Evolutionary conservation across 768 basidiomycete species (phyloP).

Genomic region (Suillus clintonianus): DNA sequence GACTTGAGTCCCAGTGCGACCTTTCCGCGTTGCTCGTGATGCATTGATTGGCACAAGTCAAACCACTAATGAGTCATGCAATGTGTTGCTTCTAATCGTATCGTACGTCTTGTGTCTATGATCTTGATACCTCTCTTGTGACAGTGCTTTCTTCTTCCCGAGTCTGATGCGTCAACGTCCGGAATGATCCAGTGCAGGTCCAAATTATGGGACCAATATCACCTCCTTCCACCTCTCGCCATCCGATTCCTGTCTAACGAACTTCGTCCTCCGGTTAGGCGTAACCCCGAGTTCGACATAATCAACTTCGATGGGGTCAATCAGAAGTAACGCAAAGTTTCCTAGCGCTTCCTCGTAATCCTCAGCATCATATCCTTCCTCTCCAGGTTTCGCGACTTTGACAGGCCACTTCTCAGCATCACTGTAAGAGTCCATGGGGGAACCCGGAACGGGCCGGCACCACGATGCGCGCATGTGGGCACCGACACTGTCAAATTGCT

Average conservation of each 20-base stretch:
- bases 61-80: background rate
- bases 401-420: constrained; percentile 65
- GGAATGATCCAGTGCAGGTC: background rate
- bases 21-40: background rate
- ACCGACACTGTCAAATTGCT: constrained; percentile 60
- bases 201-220: constrained; percentile 57
- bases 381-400: constrained; percentile 49
- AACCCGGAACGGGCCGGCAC: constrained; percentile 70
- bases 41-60: background rate
- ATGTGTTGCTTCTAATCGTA: background rate
- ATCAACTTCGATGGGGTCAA: constrained; percentile 75
- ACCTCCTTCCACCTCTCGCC: constrained; percentile 57
- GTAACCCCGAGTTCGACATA: constrained; percentile 57
- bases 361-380: constrained; percentile 45
- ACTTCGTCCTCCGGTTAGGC: constrained; percentile 62
- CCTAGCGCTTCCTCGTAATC: constrained; percentile 54
- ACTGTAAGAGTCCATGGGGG: constrained; percentile 49
- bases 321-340: constrained; percentile 71
- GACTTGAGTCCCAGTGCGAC: background rate
- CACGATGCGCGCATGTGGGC: constrained; percentile 70
- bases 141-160: background rate
- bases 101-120: background rate
- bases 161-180: background rate
- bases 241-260: constrained; percentile 40
- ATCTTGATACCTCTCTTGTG: background rate